Evolutionary conservation across 768 basidiomycete species (phyloP).

Genomic region (Sporobolomyces pararoseus): DNA sequence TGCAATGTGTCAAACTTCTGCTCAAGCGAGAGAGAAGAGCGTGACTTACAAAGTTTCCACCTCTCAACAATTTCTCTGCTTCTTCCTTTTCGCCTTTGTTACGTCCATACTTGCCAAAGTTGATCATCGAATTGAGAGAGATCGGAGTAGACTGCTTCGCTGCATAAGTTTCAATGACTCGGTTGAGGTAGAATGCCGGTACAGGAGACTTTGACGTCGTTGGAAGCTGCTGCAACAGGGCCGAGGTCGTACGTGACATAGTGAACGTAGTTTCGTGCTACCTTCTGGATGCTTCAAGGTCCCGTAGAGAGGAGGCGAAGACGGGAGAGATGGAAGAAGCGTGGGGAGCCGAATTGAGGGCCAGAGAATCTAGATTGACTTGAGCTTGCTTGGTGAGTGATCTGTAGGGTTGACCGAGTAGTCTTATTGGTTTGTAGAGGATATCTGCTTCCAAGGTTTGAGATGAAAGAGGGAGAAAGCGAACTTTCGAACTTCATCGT

Average conservation of each 20-base stretch:
- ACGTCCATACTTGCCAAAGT: constrained; percentile 37
- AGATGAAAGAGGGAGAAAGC: background rate
- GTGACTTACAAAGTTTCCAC: constrained; percentile 44
- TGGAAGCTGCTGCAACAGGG: background rate
- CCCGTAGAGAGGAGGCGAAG: too few relatives aligned
- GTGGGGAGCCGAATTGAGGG: too few relatives aligned
- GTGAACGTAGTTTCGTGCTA: background rate
- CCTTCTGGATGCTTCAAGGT: too few relatives aligned
- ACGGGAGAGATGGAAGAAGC: too few relatives aligned
- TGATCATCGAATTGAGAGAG: constrained; percentile 43
- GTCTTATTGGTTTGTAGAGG: background rate
- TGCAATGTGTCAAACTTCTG: background rate
- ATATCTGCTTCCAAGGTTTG: background rate
- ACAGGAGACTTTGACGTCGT: constrained; percentile 15
- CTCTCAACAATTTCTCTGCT: constrained; percentile 41
- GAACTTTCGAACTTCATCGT: background rate
- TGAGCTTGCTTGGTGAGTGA: too few relatives aligned
- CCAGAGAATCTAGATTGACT: too few relatives aligned
- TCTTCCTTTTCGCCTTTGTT: constrained; percentile 41
- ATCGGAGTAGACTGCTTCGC: constrained; percentile 39
- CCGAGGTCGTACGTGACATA: background rate
- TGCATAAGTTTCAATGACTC: constrained; percentile 25
- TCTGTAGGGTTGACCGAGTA: background rate
- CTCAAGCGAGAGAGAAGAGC: too few relatives aligned
- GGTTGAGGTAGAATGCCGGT: constrained; percentile 34